A percentile compares a stretch with the other conserved stretches of the same genome.
Conservation (phyloP, 2,329 filamentous ascomycete species). For the Colletotrichum limetticola region DNA sequence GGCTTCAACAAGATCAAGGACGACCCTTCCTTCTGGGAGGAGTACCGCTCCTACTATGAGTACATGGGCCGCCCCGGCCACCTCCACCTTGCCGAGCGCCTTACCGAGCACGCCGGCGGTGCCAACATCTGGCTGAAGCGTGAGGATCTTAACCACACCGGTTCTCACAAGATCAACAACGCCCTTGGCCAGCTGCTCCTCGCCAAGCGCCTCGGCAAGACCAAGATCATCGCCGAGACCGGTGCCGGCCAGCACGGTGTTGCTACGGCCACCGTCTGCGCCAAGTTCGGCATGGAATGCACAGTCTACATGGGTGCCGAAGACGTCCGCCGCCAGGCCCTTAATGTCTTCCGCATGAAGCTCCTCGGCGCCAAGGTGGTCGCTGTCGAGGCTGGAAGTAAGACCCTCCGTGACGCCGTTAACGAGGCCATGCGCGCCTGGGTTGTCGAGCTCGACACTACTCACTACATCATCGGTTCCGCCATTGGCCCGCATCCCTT, state of each 20-base stretch:
- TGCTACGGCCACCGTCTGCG: slow-evolving; percentile 95
- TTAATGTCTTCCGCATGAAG: slow-evolving; percentile 99
- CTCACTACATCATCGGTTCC: slow-evolving; percentile 98
- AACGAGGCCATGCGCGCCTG: slow-evolving; percentile 95
- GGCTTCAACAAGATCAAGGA: slow-evolving; percentile 90
- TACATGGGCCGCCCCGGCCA: slow-evolving; percentile 97
- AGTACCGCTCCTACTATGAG: slow-evolving; percentile 94
- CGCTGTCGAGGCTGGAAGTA: slow-evolving; percentile 89
- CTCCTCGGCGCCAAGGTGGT: slow-evolving; percentile 93
- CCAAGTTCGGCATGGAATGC: slow-evolving; percentile 98
- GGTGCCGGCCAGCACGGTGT: slow-evolving; percentile 98
- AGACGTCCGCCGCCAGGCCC: slow-evolving; percentile 92
- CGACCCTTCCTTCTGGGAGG: slow-evolving; percentile 95
- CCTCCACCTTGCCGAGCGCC: slow-evolving; percentile 85
- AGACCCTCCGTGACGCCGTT: slow-evolving; percentile 86
- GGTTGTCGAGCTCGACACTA: slow-evolving; percentile 92
- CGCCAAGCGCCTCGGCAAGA: slow-evolving; percentile 89
- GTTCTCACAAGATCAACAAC: slow-evolving; percentile 99
- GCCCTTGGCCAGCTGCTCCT: slow-evolving; percentile 92
- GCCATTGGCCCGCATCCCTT: slow-evolving; percentile 98
- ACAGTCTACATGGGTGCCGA: slow-evolving; percentile 99
- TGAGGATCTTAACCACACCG: slow-evolving; percentile 97
- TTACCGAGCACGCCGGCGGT: slow-evolving; percentile 90
- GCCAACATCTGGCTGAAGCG: slow-evolving; percentile 98
- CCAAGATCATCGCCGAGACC: slow-evolving; percentile 96